These are phyloP conservation scores for Candida andamanensis DNA, from an alignment of 805 yeast genomes.

Conservation along the genomic window DNA sequence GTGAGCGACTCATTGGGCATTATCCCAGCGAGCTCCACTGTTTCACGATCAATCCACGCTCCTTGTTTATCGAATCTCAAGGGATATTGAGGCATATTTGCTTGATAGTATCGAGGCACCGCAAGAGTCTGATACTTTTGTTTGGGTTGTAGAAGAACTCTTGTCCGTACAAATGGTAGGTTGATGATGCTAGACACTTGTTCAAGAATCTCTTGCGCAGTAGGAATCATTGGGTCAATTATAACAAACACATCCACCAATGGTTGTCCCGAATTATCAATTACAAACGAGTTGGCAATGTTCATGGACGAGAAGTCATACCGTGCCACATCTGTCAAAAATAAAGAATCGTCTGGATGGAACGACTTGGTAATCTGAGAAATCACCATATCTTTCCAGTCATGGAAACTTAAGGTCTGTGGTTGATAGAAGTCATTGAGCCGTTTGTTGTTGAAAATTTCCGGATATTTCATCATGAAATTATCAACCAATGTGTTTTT, in stretches of 20 bases:
- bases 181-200: slow-evolving; percentile 36
- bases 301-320: slow-evolving; percentile 38
- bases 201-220: slow-evolving; percentile 58
- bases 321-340: slow-evolving; percentile 41
- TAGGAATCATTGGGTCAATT: slow-evolving; percentile 68
- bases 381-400: slow-evolving; percentile 45
- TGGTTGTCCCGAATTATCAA: slow-evolving; percentile 21
- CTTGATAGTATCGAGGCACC: slow-evolving; percentile 56
- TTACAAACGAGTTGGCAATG: slow-evolving; percentile 21
- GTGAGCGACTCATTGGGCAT: slow-evolving; percentile 20
- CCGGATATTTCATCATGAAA: slow-evolving; percentile 23
- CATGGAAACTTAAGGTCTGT: slow-evolving; percentile 11
- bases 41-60: not conserved
- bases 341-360: slow-evolving; percentile 36
- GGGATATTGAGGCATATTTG: slow-evolving; percentile 31
- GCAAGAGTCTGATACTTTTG: slow-evolving; percentile 34
- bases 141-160: slow-evolving; percentile 54
- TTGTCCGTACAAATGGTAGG: slow-evolving; percentile 47
- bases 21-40: slow-evolving; percentile 17
- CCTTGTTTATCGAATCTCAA: slow-evolving; percentile 28
- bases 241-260: slow-evolving; percentile 53
- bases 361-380: slow-evolving; percentile 42
- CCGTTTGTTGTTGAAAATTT: slow-evolving; percentile 15
- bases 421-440: slow-evolving; percentile 12
- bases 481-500: slow-evolving; percentile 34